Base-by-base conservation (phyloP, 176 grass and related monocot genomes). In the Oryza coarctata region DNA sequence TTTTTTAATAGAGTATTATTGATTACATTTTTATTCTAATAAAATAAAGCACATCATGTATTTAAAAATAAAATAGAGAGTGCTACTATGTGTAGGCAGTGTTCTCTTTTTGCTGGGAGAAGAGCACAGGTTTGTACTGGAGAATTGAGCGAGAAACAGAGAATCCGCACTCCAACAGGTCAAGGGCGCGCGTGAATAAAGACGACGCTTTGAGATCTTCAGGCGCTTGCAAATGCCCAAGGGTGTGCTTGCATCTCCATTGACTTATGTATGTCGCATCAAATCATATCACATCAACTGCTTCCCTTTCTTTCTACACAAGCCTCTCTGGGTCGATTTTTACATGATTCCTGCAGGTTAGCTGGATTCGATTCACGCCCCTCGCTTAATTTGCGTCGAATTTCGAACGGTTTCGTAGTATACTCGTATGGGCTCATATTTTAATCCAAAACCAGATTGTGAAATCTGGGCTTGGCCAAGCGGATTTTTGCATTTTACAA, bases 131-230 rank as follows among this genome's bases (percentile, higher is more conserved):
- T 12, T 58, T 3, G 3, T 33, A 33, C 3, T 33, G 32, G 32
- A 60, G 25, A 60, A 25, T 25, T 60, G 55, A 60, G 55, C 6
- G 50, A 55, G 18, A 55, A 23, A 72, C 18, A 23, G 62, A 34
- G 49, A 69, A 29, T 57, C 29, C 76, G 11, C 44, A n/a, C 45
- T 74, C 68, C 41, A 77, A 9, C 40, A 8, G 34, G 73, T 89
- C 78, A 77, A 86, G 58, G 65, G 28, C 50, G 9, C 44, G 73
- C 88, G 83, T 86, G 88, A 78, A 78, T 77, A 89, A 86, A 89
- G 83, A 61, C 14, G 83, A 61, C 15, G 1, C 79, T 78, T 82
- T 86, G 88, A 77, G 66, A 78, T 78, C 66, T 82, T 66, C 66
- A 77, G 71, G 73, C 68, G 61, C 44, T n/a, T 15, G 28, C 33